A percentile compares a stretch with the other conserved stretches of the same genome.
These are phyloP conservation scores for Phaeoacremonium minimum DNA, from an alignment of 2,329 filamentous ascomycete species.

Conservation along the genomic window DNA sequence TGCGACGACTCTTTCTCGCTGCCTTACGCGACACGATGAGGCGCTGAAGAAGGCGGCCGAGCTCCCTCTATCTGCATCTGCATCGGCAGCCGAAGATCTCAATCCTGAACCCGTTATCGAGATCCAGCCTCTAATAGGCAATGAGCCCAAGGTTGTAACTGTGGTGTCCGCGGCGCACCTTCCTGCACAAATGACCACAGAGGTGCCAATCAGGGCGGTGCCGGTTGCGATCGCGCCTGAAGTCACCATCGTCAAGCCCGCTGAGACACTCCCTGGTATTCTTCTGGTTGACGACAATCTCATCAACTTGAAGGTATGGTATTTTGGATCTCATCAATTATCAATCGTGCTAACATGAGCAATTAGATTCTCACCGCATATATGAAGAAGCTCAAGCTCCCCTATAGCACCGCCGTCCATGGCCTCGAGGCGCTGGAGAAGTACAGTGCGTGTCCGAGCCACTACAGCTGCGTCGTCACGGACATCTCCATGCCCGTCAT, in stretches of 20 bases:
- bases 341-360: constrained; percentile 6
- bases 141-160: too few relatives aligned
- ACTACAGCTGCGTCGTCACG: constrained; percentile 2
- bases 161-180: too few relatives aligned
- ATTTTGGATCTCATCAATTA: constrained; percentile 36
- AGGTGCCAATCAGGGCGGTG: too few relatives aligned
- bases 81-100: too few relatives aligned
- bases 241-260: neutral
- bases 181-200: too few relatives aligned
- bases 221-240: neutral
- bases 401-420: constrained; percentile 34
- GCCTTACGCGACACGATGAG: too few relatives aligned
- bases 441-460: constrained; percentile 45
- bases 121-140: too few relatives aligned
- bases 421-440: constrained; percentile 42
- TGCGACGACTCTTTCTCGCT: too few relatives aligned
- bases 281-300: constrained; percentile 37
- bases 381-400: constrained; percentile 27
- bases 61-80: too few relatives aligned
- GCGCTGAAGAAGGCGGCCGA: too few relatives aligned
- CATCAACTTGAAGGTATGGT: constrained; percentile 38
- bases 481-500: constrained; percentile 25
- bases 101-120: too few relatives aligned
- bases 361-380: constrained; percentile 22
- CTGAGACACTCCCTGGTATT: constrained; percentile 8